These are phyloP conservation scores for Cryptosporidium meleagridis DNA, from an alignment of 169 alveolate species.

Conservation along the genomic window DNA sequence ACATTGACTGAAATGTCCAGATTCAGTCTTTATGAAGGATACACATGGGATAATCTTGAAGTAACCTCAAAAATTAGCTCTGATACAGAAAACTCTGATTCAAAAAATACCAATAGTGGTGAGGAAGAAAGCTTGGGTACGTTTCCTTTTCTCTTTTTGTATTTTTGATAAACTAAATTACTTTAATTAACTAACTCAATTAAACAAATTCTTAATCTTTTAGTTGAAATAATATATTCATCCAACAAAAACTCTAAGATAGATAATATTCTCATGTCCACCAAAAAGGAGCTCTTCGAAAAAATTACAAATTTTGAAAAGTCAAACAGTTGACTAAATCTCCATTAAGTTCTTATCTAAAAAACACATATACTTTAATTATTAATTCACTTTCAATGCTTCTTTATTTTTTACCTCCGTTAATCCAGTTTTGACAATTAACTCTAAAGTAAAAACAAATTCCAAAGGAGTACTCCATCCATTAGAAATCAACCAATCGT, in stretches of 20 bases:
- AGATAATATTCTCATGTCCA: constrained; percentile 47
- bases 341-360: neutral
- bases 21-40: constrained; percentile 57
- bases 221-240: constrained; percentile 36
- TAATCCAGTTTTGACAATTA: neutral
- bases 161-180: neutral
- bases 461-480: neutral
- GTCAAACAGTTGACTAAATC: neutral
- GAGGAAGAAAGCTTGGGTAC: constrained; percentile 30
- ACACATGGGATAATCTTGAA: constrained; percentile 44
- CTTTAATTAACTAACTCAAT: neutral
- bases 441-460: neutral
- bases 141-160: neutral
- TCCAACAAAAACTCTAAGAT: constrained; percentile 18
- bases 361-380: neutral
- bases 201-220: neutral
- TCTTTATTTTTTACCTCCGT: neutral
- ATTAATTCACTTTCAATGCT: too few species aligned
- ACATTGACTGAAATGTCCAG: constrained; percentile 44
- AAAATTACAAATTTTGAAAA: constrained; percentile 15
- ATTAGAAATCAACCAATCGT: neutral
- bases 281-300: constrained; percentile 23
- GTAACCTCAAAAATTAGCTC: neutral
- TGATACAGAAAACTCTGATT: neutral
- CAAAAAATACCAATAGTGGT: neutral